Evolutionary conservation across 441 rosid genomes (phyloP), one percentile per base, ranked within the genome.

Genomic region (Pelargonium citronellum): DNA sequence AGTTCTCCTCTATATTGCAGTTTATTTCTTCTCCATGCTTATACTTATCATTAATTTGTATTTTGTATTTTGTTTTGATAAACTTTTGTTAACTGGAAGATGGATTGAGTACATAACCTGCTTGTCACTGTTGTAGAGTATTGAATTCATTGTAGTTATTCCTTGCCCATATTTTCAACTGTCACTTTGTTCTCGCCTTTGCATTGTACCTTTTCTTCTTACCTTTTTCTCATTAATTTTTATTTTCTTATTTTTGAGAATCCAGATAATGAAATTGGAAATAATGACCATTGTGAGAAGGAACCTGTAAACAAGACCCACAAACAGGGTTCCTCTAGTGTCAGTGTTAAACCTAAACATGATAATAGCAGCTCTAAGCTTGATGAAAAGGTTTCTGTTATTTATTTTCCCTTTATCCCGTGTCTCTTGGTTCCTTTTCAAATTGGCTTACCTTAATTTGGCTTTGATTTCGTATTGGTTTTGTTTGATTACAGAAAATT

Each of bases 361-460:
- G 77, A 71, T 51, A 69, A 79, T 37, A 64, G 79, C 69, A 77
- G 73, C 71, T 76, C 79, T 67, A 76, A 30, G 74, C 67, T 46
- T 7, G 84, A 86, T 67, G 93, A 80, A 47, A 84, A 86, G 95
- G 96, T 90, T 77, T 79, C 46, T 16, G 12, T 11, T 13, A 30
- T 13, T 72, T 65, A 34, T 69, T 66, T 61, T 47, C n/a, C n/a
- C 72, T 19, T 63, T 71, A 53, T 55, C 46, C 34, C 34, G 55
- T 62, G 43, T 67, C 19, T 61, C 0, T 58, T 66, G 51, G 37
- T 13, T 60, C 49, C 1, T 4, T 16, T 51, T 57, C 24, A 41
- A 1, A 15, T 47, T 34, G 51, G 27, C 44, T 34, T 5, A 60
- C 8, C 49, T 22, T 15, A 7, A 7, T 34, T 20, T 30, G 47